Base-by-base conservation (phyloP, 139 green algal genomes). In the Coccomyxa sp. region DNA sequence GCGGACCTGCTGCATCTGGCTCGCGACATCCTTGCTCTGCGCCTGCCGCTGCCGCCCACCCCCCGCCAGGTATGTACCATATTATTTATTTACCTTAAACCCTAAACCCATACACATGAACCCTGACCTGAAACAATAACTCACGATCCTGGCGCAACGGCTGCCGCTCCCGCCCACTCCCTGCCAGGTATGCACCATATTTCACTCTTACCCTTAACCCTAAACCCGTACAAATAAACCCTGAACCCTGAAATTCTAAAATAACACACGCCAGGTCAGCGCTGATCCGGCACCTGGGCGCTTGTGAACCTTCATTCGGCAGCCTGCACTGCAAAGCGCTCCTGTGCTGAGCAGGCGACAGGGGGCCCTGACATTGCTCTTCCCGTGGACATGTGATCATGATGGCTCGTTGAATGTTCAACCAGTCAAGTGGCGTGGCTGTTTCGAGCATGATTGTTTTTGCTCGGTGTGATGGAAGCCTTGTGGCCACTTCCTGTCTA, bases 1-100 rank as follows among this genome's bases (percentile, higher is more conserved):
- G 84, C 88, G 18, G 88, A 96, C 30, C 80, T 94, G n/a, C 84
- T 95, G 68, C 77, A 78, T 3, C 87, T 95, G 30, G 79, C 94
- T 21, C 83, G 90, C 13, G 84, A 90, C 63, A 90, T 95, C 30
- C 76, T 95, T 66, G 82, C 85, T 58, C 81, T 85, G 80, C 85
- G 92, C 74, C 60, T 89, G 30, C 63, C 71, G 21, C 67, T 77
- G 0, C 77, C 63, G 77, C 68, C 79, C 80, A 28, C 81, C 16
- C 45, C 81, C 68, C 60, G 59, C 17, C 58, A 85, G 84, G 83
- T 28, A 71, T 4, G 57, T 67, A 21, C 30, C 81, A 18, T 23
- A 12, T 13, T 51, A 87, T 17, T 59, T 90, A 18, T 60, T 32
- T 60, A 77, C 63, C 14, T 25, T 88, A 45, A 63, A 66, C 15